Base-by-base conservation (phyloP, 805 yeast genomes). In the Naumovozyma dairenensis region DNA sequence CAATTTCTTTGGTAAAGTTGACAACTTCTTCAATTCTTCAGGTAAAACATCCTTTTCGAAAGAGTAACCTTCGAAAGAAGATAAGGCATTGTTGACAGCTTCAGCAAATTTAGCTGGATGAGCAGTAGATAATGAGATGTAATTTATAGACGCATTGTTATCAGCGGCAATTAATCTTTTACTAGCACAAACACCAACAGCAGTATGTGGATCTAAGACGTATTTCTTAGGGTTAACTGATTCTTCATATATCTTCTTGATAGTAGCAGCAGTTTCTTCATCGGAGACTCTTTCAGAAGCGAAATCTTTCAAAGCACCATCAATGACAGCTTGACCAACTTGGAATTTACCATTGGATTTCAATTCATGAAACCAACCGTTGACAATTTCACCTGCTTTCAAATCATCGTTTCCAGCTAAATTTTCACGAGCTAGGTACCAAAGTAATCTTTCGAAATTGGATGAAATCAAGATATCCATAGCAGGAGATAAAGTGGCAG, bases 21-120 rank as follows among this genome's bases (percentile, higher is more conserved):
- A 63, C 56, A 92, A 72, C 31, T 72, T 72, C 60, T 72, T 80
- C 61, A 92, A 72, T 62, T 85, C 96, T 19, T 69, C 83, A 25
- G 98, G 97, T 36, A 92, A 70, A 15, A 92, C 96, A 46, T 84
- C 85, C 31, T 68, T 68, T 51, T 85, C 95, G 53, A 92, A 92
- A 4, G 86, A 74, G 63, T 92, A 92, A 15, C 74, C 86, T 9
- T 69, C 72, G 40, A 75, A 69, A 1, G 68, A 69, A 29, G 61
- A 55, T 44, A 92, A 68, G 3, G 97, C 85, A 48, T 71, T 64
- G 59, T 87, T 80, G 17, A 92, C 99, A 32, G 95, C 98, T 43
- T 85, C 96, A 17, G 95, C 83, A 53, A 92, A 92, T 63, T 92
- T 92, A 40, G 98, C 99, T 28, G 99, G 99, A 58, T 92, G 99